Percentiles rank a stretch among this genome's conserved stretches.
Evolutionary conservation across 257 asterid genomes (phyloP).

Genomic region (Salvia miltiorrhiza): DNA sequence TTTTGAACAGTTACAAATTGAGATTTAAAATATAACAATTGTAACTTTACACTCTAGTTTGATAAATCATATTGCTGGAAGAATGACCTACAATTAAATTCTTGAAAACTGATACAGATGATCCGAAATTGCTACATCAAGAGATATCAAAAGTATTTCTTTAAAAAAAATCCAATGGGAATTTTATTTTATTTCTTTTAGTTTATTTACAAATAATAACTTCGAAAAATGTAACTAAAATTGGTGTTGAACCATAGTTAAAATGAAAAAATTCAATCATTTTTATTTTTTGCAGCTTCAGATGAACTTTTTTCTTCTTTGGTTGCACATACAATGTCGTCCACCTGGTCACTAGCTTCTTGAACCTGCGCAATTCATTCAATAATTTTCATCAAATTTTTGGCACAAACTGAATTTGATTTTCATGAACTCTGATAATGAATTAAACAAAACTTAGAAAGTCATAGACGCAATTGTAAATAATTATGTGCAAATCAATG

Average conservation of each 20-base stretch:
- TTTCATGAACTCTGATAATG: not conserved
- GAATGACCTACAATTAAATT: not conserved
- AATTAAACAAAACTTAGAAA: not conserved
- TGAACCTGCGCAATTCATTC: slow-evolving; percentile 38
- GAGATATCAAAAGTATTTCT: no score
- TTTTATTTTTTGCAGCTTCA: not conserved
- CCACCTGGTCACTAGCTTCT: slow-evolving; percentile 43
- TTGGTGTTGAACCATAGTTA: not conserved
- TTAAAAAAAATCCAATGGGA: not conserved
- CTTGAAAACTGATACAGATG: not conserved
- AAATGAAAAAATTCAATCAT: not conserved
- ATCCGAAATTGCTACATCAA: not conserved
- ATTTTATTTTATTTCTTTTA: no score
- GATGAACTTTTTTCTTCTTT: slow-evolving; percentile 18
- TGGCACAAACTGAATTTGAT: not conserved
- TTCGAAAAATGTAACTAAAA: not conserved
- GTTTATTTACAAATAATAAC: slow-evolving; percentile 16
- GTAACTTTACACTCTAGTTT: not conserved
- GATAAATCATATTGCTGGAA: not conserved
- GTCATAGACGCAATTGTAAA: no score
- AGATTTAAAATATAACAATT: not conserved
- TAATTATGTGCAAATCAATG: not conserved
- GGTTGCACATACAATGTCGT: slow-evolving; percentile 19
- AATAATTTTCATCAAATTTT: not conserved
- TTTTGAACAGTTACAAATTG: not conserved